phyloP scores from a whole-genome alignment of 768 basidiomycete species.

The Kwoniella shandongensis region DNA sequence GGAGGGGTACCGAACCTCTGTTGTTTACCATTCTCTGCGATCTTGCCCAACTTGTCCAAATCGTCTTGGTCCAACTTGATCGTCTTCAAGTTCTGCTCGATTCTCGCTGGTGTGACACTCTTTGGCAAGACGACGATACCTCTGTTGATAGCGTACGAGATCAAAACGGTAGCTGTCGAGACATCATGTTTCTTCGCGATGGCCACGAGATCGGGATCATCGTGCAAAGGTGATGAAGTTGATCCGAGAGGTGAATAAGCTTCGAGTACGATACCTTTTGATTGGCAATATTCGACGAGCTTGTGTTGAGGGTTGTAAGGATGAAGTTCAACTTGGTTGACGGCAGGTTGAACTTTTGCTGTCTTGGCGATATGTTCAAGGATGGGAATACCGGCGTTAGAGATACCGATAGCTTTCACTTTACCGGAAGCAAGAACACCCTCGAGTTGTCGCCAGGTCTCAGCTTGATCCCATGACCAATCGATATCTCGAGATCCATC shows the following conservation, averaged over 20 bases:
- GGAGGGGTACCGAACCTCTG: conserved; percentile 42
- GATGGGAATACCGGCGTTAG: conserved; percentile 66
- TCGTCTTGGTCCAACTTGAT: conserved; percentile 44
- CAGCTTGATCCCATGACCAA: conserved; percentile 17
- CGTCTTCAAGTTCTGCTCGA: conserved; percentile 43
- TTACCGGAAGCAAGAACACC: conserved; percentile 58
- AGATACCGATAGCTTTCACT: conserved; percentile 61
- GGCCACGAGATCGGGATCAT: conserved; percentile 36
- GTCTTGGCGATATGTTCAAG: conserved; percentile 69
- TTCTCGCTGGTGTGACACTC: conserved; percentile 46
- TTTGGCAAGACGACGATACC: conserved; percentile 50
- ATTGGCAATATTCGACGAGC: conserved; percentile 61
- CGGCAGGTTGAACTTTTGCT: conserved; percentile 66
- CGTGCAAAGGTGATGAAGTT: conserved; percentile 43
- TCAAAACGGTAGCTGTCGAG: conserved; percentile 44
- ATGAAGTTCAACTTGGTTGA: conserved; percentile 67
- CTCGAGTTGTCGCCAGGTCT: conserved; percentile 58
- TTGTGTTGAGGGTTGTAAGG: conserved; percentile 68
- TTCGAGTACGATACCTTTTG: conserved; percentile 64
- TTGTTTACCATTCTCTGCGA: conserved; percentile 44
- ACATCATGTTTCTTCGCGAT: conserved; percentile 48
- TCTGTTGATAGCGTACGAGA: conserved; percentile 43
- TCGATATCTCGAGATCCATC: conserved; percentile 25
- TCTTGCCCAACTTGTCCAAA: conserved; percentile 35
- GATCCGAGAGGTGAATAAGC: conserved; percentile 64